Conservation (phyloP, 2,329 filamentous ascomycete species). For the Xylariaceae sp. region DNA sequence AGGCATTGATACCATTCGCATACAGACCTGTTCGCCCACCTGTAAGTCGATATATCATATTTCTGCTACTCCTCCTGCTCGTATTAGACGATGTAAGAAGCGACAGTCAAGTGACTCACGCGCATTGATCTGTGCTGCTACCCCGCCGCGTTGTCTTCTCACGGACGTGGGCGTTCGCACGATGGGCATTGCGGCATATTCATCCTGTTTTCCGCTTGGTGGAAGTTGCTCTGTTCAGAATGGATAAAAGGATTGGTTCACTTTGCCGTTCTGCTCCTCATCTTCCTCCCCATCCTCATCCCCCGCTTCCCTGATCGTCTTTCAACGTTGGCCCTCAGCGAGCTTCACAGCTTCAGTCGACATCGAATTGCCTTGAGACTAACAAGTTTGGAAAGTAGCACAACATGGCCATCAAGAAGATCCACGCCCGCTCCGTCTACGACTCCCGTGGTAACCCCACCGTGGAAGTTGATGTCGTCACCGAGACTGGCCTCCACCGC, state of each 20-base stretch:
- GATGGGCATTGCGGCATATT: constrained; percentile 15
- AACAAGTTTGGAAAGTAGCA: constrained; percentile 10
- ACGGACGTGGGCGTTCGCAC: background rate
- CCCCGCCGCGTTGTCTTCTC: background rate
- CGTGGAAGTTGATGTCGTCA: constrained; percentile 96
- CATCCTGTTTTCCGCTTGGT: background rate
- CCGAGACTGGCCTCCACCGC: constrained; percentile 92
- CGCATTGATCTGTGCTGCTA: background rate
- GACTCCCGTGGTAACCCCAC: constrained; percentile 98
- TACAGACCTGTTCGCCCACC: background rate
- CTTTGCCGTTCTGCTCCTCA: background rate
- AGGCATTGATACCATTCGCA: background rate
- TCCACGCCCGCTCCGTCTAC: constrained; percentile 92
- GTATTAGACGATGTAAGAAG: background rate
- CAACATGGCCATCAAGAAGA: constrained; percentile 87
- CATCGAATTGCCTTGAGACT: constrained; percentile 2
- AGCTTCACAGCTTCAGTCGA: background rate
- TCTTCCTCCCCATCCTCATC: background rate
- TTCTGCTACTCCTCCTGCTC: background rate
- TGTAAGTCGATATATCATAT: background rate
- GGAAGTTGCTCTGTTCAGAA: background rate
- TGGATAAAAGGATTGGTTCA: constrained; percentile 2
- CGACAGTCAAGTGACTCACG: background rate
- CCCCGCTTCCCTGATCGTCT: background rate
- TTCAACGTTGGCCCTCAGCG: background rate